phyloP scores from a whole-genome alignment of 2,329 filamentous ascomycete species.

The Talaromyces sp. region DNA sequence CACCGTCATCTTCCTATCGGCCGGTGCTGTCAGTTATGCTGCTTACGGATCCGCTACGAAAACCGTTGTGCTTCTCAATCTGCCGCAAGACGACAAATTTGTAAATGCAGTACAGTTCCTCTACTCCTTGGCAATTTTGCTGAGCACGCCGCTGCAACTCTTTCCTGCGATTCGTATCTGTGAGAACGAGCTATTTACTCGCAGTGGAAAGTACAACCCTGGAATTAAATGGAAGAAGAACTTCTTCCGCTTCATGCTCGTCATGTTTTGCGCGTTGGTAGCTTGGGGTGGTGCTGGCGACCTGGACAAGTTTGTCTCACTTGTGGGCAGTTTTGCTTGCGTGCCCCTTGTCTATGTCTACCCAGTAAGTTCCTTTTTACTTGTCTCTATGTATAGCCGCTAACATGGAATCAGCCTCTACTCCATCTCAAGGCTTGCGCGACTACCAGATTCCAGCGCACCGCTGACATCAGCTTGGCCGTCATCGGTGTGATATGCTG shows the following conservation, averaged over 20 bases:
- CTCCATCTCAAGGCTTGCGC: slow-evolving; percentile 83
- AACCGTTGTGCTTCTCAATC: slow-evolving; percentile 92
- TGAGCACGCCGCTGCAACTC: slow-evolving; percentile 92
- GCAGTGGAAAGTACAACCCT: slow-evolving; percentile 94
- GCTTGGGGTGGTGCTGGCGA: slow-evolving; percentile 91
- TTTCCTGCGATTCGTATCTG: slow-evolving; percentile 97
- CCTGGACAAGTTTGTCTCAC: slow-evolving; percentile 92
- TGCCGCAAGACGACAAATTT: slow-evolving; percentile 90
- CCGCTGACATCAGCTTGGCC: slow-evolving; percentile 70
- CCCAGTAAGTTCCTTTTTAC: slow-evolving; percentile 62
- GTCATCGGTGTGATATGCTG: slow-evolving; percentile 82
- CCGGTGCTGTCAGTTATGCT: slow-evolving; percentile 91
- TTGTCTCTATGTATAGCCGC: background rate
- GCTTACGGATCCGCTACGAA: slow-evolving; percentile 93
- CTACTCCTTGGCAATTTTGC: slow-evolving; percentile 94
- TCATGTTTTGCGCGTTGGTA: slow-evolving; percentile 77
- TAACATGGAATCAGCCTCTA: slow-evolving; percentile 62
- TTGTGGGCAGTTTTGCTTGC: slow-evolving; percentile 96
- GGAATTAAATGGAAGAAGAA: slow-evolving; percentile 99
- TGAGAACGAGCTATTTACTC: slow-evolving; percentile 88
- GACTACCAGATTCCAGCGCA: slow-evolving; percentile 61
- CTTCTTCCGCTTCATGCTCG: slow-evolving; percentile 87
- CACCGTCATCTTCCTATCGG: slow-evolving; percentile 81
- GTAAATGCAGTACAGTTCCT: slow-evolving; percentile 96
- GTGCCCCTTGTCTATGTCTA: slow-evolving; percentile 97